Evolutionary conservation across 805 yeast genomes (phyloP).

Genomic region (Candida tallmaniae): DNA sequence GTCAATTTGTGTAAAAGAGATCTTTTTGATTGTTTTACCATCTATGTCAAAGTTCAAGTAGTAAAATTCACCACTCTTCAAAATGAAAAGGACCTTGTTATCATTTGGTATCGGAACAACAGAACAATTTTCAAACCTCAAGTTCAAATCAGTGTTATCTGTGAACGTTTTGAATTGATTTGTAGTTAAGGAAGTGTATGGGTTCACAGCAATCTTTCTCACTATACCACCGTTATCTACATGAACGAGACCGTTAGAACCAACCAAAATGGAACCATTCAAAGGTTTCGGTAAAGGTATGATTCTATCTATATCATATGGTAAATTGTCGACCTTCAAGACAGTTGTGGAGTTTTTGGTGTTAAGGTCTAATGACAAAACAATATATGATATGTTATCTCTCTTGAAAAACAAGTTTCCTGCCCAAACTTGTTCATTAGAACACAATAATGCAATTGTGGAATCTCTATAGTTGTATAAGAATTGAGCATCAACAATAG

Average conservation of each 20-base stretch:
- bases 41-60: slow-evolving; percentile 36
- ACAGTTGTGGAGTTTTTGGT: slow-evolving; percentile 62
- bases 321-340: slow-evolving; percentile 58
- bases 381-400: slow-evolving; percentile 59
- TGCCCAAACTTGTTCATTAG: slow-evolving; percentile 64
- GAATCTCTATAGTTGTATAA: slow-evolving; percentile 76
- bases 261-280: slow-evolving; percentile 65
- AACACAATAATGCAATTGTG: slow-evolving; percentile 66
- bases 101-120: slow-evolving; percentile 33
- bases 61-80: slow-evolving; percentile 30
- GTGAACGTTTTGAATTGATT: slow-evolving; percentile 29
- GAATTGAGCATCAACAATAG: slow-evolving; percentile 69
- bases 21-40: slow-evolving; percentile 37
- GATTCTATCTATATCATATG: slow-evolving; percentile 66
- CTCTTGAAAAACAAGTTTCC: slow-evolving; percentile 59
- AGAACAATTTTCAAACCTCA: slow-evolving; percentile 52
- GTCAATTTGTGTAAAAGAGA: slow-evolving; percentile 30
- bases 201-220: slow-evolving; percentile 60
- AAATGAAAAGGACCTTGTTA: slow-evolving; percentile 27
- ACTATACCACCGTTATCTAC: slow-evolving; percentile 73
- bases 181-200: slow-evolving; percentile 40
- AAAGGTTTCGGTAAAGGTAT: slow-evolving; percentile 62
- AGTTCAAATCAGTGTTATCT: slow-evolving; percentile 48
- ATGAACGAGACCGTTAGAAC: slow-evolving; percentile 73
- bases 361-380: slow-evolving; percentile 62